phyloP scores from a whole-genome alignment of 495 filamentous ascomycete species.

The Parachaetomium inaequale region DNA sequence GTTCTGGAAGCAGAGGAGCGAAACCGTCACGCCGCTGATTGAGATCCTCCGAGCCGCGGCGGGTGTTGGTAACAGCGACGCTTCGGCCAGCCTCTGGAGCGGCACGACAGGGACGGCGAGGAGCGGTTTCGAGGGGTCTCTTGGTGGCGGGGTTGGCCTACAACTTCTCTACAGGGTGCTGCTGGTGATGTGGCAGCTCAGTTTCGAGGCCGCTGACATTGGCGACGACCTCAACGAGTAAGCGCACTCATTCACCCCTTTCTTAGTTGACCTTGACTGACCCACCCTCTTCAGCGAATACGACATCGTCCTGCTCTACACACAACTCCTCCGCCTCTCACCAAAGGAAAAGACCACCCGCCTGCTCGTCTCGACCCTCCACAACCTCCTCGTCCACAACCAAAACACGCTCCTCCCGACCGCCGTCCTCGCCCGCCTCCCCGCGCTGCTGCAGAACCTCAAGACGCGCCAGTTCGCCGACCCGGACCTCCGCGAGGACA shows the following conservation, averaged over 20 bases:
- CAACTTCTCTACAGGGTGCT: conserved; percentile 95
- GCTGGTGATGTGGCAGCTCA: conserved; percentile 90
- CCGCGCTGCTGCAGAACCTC: conserved; percentile 74
- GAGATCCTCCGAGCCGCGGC: conserved; percentile 78
- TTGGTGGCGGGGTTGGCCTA: conserved; percentile 80
- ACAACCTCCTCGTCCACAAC: conserved; percentile 79
- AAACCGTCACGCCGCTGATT: conserved; percentile 77
- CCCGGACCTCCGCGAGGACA: conserved; percentile 82
- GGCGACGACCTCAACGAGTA: conserved; percentile 86
- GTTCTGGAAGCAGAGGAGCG: conserved; percentile 83
- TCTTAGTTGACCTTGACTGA: background rate
- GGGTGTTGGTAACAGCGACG: conserved; percentile 62
- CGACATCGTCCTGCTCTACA: conserved; percentile 87
- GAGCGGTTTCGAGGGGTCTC: conserved; percentile 55
- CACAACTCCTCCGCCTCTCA: conserved; percentile 80
- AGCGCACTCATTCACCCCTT: conserved; percentile 20
- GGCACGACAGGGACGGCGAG: conserved; percentile 54
- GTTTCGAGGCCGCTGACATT: conserved; percentile 79
- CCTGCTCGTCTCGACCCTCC: conserved; percentile 80
- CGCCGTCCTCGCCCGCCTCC: conserved; percentile 77
- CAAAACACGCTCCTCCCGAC: conserved; percentile 72
- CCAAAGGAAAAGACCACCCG: conserved; percentile 98
- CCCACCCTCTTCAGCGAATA: conserved; percentile 64
- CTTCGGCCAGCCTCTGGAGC: conserved; percentile 63
- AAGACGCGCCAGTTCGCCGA: conserved; percentile 81